Evolutionary conservation across 768 basidiomycete genomes (phyloP).

Genomic region (Boletus bicolor): DNA sequence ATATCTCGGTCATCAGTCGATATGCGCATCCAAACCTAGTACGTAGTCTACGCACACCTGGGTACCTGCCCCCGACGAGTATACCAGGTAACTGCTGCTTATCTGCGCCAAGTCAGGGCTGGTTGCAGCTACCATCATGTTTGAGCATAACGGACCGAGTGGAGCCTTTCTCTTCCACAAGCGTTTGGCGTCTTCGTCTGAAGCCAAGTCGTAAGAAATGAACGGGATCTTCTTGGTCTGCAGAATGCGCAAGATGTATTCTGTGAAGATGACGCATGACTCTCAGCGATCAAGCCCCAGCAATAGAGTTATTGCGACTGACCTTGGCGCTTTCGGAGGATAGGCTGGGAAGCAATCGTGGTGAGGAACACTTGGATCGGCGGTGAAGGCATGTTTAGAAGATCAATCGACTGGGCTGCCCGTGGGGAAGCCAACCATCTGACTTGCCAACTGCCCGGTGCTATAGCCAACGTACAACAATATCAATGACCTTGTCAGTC

Average conservation of each 20-base stretch:
- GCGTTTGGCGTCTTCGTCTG: slow-evolving; percentile 74
- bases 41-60: slow-evolving; percentile 55
- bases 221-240: slow-evolving; percentile 86
- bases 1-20: slow-evolving; percentile 4
- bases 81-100: slow-evolving; percentile 85
- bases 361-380: slow-evolving; percentile 80
- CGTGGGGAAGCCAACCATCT: neutral
- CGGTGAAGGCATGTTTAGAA: slow-evolving; percentile 64
- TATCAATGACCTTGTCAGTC: slow-evolving; percentile 44
- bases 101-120: slow-evolving; percentile 39
- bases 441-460: neutral
- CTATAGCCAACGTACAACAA: neutral
- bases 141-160: slow-evolving; percentile 38
- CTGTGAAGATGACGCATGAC: slow-evolving; percentile 35
- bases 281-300: neutral
- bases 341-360: slow-evolving; percentile 82
- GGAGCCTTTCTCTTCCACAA: slow-evolving; percentile 84
- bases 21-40: neutral
- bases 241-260: slow-evolving; percentile 76
- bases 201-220: slow-evolving; percentile 80
- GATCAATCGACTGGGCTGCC: slow-evolving; percentile 2
- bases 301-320: slow-evolving; percentile 1
- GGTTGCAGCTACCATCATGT: neutral
- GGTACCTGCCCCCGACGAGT: slow-evolving; percentile 71
- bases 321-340: slow-evolving; percentile 80